Conservation (phyloP, 2,329 filamentous ascomycete species). For the Fulvia fulva region DNA sequence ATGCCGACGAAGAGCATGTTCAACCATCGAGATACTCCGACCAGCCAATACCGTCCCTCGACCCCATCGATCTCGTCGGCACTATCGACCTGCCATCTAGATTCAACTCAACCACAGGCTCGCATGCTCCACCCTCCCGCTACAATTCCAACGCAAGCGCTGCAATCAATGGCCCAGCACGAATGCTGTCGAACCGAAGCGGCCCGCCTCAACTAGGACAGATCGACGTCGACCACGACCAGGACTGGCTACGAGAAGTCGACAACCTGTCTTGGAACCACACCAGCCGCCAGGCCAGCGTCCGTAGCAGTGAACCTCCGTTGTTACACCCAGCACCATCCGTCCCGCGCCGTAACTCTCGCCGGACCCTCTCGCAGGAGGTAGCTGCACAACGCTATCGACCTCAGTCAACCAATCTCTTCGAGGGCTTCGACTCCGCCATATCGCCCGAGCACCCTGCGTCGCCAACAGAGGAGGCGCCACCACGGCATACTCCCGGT, state of each 20-base stretch:
- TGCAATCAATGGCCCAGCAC: background rate
- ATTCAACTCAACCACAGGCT: conserved; percentile 24
- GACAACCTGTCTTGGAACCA: conserved; percentile 28
- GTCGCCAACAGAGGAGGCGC: background rate
- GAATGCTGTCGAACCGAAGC: conserved; percentile 7
- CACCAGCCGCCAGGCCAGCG: conserved; percentile 8
- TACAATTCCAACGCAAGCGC: conserved; percentile 1
- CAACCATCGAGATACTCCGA: conserved; percentile 15
- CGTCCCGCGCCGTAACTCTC: conserved; percentile 25
- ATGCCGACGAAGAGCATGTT: conserved; percentile 2
- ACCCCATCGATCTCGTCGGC: conserved; percentile 28
- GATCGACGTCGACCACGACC: conserved; percentile 4
- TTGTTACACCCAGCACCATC: conserved; percentile 10
- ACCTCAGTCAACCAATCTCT: conserved; percentile 13
- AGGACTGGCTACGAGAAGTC: conserved; percentile 29
- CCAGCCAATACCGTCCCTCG: conserved; percentile 25
- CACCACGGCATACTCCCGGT: conserved; percentile 5
- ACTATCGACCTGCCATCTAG: conserved; percentile 30
- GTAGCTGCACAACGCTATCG: conserved; percentile 8
- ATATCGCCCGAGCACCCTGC: conserved; percentile 7
- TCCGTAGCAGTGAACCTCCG: background rate
- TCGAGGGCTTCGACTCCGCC: conserved; percentile 28
- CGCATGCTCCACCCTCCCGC: conserved; percentile 2
- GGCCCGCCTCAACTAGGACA: background rate
- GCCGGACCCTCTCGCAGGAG: conserved; percentile 23